Evolutionary conservation across 345 rosid species (phyloP).

Genomic region (Iberis pinnata): DNA sequence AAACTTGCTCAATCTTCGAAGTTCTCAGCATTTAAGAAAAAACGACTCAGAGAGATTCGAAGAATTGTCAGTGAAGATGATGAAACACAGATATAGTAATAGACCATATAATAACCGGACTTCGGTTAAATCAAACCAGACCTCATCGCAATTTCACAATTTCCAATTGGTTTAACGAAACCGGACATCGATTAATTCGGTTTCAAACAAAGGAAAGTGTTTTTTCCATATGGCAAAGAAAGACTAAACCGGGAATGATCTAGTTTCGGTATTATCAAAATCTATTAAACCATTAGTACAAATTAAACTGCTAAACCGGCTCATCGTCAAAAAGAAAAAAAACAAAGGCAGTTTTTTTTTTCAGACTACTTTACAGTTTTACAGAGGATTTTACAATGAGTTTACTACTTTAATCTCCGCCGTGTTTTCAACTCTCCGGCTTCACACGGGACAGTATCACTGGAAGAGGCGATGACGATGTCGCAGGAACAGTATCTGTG

Average conservation of each 20-base stretch:
- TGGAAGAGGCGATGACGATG: too few species aligned
- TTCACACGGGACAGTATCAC: slow-evolving; percentile 57
- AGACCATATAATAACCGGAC: too few species aligned
- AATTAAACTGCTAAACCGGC: not conserved
- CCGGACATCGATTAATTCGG: not conserved
- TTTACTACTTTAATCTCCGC: slow-evolving; percentile 18
- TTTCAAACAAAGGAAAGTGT: too few species aligned
- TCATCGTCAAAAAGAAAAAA: too few species aligned
- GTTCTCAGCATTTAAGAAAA: slow-evolving; percentile 20
- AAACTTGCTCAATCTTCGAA: not conserved
- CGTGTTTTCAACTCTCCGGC: slow-evolving; percentile 51
- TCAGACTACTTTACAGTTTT: slow-evolving; percentile 55
- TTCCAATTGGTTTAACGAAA: too few species aligned
- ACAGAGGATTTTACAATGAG: slow-evolving; percentile 39
- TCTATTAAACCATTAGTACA: too few species aligned
- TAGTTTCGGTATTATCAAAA: too few species aligned
- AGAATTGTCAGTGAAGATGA: not conserved
- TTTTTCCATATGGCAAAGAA: too few species aligned
- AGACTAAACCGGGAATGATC: too few species aligned
- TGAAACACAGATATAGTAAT: slow-evolving; percentile 4
- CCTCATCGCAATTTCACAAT: too few species aligned
- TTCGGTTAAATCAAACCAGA: slow-evolving; percentile 1
- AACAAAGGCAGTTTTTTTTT: not conserved
- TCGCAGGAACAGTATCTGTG: slow-evolving; percentile 23
- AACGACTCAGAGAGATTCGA: too few species aligned